Evolutionary conservation across 352 stramenopile genomes (phyloP).

Genomic region (Phytophthora boehmeriae): DNA sequence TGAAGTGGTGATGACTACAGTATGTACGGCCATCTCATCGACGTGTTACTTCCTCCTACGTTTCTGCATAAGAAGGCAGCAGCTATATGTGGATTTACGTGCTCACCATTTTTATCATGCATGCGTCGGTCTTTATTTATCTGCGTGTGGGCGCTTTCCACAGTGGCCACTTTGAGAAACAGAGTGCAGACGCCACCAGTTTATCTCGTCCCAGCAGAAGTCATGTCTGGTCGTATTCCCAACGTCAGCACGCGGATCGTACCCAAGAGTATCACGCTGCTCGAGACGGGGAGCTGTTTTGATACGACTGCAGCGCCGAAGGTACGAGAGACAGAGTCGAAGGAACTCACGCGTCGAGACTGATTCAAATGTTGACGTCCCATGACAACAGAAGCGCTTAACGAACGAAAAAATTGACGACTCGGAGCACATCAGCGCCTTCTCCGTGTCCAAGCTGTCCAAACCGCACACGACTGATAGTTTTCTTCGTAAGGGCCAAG

Average conservation of each 20-base stretch:
- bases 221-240: constrained; percentile 71
- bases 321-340: constrained; percentile 24
- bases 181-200: constrained; percentile 12
- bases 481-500: constrained; percentile 93
- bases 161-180: constrained; percentile 50
- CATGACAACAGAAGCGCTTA: constrained; percentile 53
- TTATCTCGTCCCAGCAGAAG: constrained; percentile 4
- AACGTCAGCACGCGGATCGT: constrained; percentile 87
- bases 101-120: constrained; percentile 9
- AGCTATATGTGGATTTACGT: constrained; percentile 11
- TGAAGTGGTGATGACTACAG: constrained; percentile 2
- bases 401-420: constrained; percentile 79
- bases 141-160: constrained; percentile 15
- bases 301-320: constrained; percentile 86
- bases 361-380: not conserved
- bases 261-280: constrained; percentile 71
- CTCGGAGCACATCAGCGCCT: constrained; percentile 74
- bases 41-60: constrained; percentile 8
- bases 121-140: constrained; percentile 33
- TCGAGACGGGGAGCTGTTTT: constrained; percentile 95
- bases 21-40: constrained; percentile 20
- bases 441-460: constrained; percentile 91
- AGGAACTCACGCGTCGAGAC: not conserved
- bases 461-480: constrained; percentile 83
- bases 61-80: constrained; percentile 9